Percentiles rank a stretch among this genome's conserved stretches.
Evolutionary conservation across 192 early-diverging fungal genomes (phyloP).

Genomic region (Podila clonocystis): DNA sequence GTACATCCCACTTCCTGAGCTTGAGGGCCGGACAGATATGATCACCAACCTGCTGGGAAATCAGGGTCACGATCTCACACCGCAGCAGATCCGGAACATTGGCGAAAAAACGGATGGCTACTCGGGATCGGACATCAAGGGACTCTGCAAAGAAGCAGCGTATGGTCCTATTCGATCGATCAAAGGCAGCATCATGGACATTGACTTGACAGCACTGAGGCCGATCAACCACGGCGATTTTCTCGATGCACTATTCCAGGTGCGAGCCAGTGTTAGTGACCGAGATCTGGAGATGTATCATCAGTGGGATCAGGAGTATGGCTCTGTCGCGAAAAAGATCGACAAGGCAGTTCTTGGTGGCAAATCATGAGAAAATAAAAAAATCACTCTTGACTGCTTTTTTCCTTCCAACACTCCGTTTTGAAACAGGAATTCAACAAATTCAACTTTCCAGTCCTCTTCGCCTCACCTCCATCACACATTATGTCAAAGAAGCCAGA

Average conservation of each 20-base stretch:
- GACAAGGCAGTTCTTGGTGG: background rate
- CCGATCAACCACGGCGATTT: constrained; percentile 82
- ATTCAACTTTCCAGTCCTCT: too few relatives aligned
- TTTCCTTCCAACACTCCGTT: background rate
- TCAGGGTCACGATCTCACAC: constrained; percentile 66
- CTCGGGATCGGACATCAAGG: constrained; percentile 91
- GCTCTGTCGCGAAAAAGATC: constrained; percentile 51
- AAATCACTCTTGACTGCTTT: background rate
- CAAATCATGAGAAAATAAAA: background rate
- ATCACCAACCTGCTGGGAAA: constrained; percentile 69
- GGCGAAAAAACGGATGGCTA: constrained; percentile 77
- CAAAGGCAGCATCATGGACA: constrained; percentile 35
- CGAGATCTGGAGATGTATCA: constrained; percentile 80
- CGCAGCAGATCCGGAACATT: constrained; percentile 68
- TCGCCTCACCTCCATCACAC: background rate
- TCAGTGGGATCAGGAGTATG: constrained; percentile 80
- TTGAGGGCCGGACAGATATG: constrained; percentile 69
- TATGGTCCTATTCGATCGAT: constrained; percentile 67
- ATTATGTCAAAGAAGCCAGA: constrained; percentile 48
- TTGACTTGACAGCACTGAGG: constrained; percentile 55
- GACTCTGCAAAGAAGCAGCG: constrained; percentile 80
- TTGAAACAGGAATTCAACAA: background rate
- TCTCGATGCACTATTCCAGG: constrained; percentile 81
- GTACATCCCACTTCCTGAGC: constrained; percentile 90
- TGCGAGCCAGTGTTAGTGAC: constrained; percentile 86